Evolutionary conservation across 768 basidiomycete genomes (phyloP).

Genomic region (Rubroboletus satanas): DNA sequence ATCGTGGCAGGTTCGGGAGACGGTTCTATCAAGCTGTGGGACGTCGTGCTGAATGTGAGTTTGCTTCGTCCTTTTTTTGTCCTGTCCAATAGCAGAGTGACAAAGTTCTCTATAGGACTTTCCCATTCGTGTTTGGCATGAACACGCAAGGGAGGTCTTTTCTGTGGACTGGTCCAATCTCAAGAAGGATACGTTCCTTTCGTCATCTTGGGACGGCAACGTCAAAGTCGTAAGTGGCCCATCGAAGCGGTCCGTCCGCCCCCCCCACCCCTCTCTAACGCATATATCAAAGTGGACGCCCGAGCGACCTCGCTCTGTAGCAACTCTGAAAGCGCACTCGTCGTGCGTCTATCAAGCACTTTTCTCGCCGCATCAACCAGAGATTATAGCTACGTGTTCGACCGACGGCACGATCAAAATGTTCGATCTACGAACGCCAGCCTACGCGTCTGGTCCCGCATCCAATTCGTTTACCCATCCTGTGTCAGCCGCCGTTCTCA

Average conservation of each 20-base stretch:
- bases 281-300: conserved; percentile 70
- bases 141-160: conserved; percentile 90
- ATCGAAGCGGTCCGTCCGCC: not conserved
- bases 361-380: conserved; percentile 90
- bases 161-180: conserved; percentile 95
- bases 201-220: conserved; percentile 88
- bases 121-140: conserved; percentile 90
- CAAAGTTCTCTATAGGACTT: conserved; percentile 56
- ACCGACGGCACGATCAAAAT: conserved; percentile 82
- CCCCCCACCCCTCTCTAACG: not conserved
- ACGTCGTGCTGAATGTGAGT: conserved; percentile 76
- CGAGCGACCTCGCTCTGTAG: conserved; percentile 71
- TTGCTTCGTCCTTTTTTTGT: not conserved
- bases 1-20: conserved; percentile 86
- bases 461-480: conserved; percentile 62
- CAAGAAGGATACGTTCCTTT: conserved; percentile 81
- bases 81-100: conserved; percentile 26
- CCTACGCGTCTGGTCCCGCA: conserved; percentile 50
- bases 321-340: conserved; percentile 78
- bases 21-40: conserved; percentile 88
- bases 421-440: conserved; percentile 71
- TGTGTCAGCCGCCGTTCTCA: conserved; percentile 66
- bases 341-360: conserved; percentile 86
- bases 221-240: conserved; percentile 71
- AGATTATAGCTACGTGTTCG: conserved; percentile 77